A percentile compares a stretch with the other conserved stretches of the same genome.
Evolutionary conservation across 108 stramenopile species (phyloP).

Genomic region (Cyclotella choctawhatcheeana): DNA sequence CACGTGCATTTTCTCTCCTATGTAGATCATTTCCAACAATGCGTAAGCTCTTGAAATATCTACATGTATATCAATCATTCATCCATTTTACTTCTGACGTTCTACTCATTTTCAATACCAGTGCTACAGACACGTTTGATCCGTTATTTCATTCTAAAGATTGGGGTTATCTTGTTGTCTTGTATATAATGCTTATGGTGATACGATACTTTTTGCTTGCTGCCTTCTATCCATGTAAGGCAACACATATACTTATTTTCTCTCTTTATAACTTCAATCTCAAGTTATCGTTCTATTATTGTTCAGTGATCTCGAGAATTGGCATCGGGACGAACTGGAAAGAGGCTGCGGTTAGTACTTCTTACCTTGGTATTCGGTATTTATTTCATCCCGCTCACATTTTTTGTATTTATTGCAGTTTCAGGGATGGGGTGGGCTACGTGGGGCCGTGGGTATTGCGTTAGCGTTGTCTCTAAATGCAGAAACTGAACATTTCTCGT

Average conservation of each 20-base stretch:
- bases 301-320: conserved; percentile 54
- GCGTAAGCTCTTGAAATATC: background rate
- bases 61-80: background rate
- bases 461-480: conserved; percentile 75
- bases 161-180: conserved; percentile 65
- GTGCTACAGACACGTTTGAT: background rate
- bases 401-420: conserved; percentile 32
- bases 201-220: conserved; percentile 60
- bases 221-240: conserved; percentile 58
- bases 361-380: background rate
- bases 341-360: conserved; percentile 47
- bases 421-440: conserved; percentile 76
- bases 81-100: background rate
- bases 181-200: conserved; percentile 35
- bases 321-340: conserved; percentile 56
- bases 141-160: conserved; percentile 35
- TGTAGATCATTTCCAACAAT: conserved; percentile 31
- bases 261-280: too few relatives aligned
- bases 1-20: background rate
- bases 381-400: background rate
- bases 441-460: conserved; percentile 88
- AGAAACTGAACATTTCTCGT: conserved; percentile 34
- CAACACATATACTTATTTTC: too few relatives aligned
- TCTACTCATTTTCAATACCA: background rate
- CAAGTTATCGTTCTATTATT: too few relatives aligned